Evolutionary conservation across 352 stramenopile species (phyloP), one percentile per base, ranked within the genome.

Genomic region (Pythium utonaiense): DNA sequence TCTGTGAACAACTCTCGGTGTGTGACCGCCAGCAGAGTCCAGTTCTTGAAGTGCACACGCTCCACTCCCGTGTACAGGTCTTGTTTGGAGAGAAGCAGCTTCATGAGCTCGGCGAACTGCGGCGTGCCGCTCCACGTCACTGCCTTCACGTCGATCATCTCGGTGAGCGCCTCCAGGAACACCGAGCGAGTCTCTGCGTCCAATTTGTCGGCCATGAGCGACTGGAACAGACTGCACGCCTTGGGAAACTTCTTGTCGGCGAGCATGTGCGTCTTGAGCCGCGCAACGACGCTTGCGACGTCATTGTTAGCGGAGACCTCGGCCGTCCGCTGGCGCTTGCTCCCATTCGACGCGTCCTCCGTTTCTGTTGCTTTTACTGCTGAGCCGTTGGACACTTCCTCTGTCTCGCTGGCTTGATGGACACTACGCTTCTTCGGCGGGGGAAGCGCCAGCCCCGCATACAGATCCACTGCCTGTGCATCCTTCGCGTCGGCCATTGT

Each of bases 221-320:
- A 74, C 2, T 57, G 61, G 41, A 91, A 85, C 13, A 93, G 71
- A 27, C 41, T 36, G n/a, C 70, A 79, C 3, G 83, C 81, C 56
- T 91, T 91, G 16, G 69, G 19, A 45, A 91, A 91, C 53, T 91
- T 91, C 66, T 90, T 90, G 71, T 83, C 75, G 1, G 88, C 66
- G 7, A 89, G 79, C 79, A 93, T 87, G 67, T 91, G 84, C 24
- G 72, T 68, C 59, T 87, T 73, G 30, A 93, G 67, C 57, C 85
- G 86, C 8, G 51, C 66, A 25, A 93, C 54, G 4, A 71, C 82
- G 17, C 67, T 60, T 2, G 57, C 22, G 12, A 89, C 25, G 21
- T 86, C 75, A 22, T 83, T 73, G 7, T 68, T 54, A 30, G 53
- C 16, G 14, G 56, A 16, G 14, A n/a, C 14, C 12, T 42, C 28